phyloP scores from a whole-genome alignment of 1,139 yeast species.

The Yamadazyma spencermartinsiae region DNA sequence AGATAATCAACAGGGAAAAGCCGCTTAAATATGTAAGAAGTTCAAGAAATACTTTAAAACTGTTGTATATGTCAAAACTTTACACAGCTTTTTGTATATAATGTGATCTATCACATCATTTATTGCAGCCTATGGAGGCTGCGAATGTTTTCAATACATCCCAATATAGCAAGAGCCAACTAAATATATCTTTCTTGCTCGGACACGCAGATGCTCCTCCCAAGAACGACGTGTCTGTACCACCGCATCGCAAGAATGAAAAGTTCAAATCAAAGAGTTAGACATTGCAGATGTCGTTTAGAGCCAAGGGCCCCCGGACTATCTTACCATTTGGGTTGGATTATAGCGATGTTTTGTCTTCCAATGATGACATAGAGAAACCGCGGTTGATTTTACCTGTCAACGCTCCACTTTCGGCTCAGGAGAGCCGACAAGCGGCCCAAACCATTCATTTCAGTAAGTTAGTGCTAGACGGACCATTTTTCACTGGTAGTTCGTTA shows the following conservation, averaged over 20 bases:
- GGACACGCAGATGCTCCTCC: too few species aligned
- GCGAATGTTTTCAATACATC: not conserved
- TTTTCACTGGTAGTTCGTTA: conserved; percentile 61
- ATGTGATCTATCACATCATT: too few species aligned
- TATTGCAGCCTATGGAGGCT: not conserved
- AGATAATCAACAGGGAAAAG: too few species aligned
- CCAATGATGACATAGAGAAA: conserved; percentile 32
- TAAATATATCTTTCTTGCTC: too few species aligned
- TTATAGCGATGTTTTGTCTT: conserved; percentile 53
- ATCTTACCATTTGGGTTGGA: conserved; percentile 69
- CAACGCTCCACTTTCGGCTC: conserved; percentile 56
- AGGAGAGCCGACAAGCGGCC: conserved; percentile 62
- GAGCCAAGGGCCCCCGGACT: conserved; percentile 27
- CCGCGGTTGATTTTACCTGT: conserved; percentile 60
- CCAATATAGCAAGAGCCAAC: not conserved
- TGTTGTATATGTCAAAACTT: too few species aligned
- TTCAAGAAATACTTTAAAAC: too few species aligned
- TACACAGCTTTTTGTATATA: too few species aligned
- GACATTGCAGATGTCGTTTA: conserved; percentile 27
- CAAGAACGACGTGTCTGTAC: not conserved
- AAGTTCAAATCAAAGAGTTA: too few species aligned
- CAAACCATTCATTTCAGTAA: conserved; percentile 62
- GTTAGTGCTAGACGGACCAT: conserved; percentile 71
- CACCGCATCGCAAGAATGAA: too few species aligned
- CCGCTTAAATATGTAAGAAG: too few species aligned